Evolutionary conservation across 2,329 filamentous ascomycete genomes (phyloP).

Genomic region (Xylariaceae sp.): DNA sequence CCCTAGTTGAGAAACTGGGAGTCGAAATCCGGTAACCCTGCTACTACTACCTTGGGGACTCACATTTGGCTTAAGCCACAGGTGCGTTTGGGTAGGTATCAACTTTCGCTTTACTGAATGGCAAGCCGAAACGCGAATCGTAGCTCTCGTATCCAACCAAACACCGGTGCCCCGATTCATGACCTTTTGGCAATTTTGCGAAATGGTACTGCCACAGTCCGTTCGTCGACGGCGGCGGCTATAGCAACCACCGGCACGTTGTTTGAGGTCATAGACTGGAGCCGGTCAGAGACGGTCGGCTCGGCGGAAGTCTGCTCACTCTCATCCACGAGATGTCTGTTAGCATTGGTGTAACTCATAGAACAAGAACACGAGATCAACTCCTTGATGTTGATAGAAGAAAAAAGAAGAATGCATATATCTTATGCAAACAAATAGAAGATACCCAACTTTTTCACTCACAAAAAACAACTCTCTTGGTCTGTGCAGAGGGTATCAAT

Average conservation of each 20-base stretch:
- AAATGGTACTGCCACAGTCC: background rate
- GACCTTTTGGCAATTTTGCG: background rate
- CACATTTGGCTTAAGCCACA: background rate
- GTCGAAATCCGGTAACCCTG: slow-evolving; percentile 65
- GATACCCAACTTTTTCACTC: background rate
- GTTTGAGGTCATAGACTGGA: background rate
- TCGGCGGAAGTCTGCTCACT: background rate
- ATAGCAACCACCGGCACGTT: background rate
- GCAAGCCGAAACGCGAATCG: background rate
- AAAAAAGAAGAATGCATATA: background rate
- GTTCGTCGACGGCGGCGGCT: background rate
- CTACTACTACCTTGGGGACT: background rate
- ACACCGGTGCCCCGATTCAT: background rate
- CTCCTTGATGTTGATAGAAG: background rate
- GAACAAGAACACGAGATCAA: background rate
- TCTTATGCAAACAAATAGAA: background rate
- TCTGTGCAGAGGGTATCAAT: no score
- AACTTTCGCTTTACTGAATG: background rate
- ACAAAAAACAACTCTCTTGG: no score
- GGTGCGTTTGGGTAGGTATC: background rate
- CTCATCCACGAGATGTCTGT: background rate
- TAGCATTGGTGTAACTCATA: slow-evolving; percentile 3
- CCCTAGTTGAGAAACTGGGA: slow-evolving; percentile 64
- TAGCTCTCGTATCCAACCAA: background rate
- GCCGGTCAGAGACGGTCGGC: background rate